These are phyloP conservation scores for Carnegiea gigantea DNA, from an alignment of 179 eudicot species.

Conservation along the genomic window DNA sequence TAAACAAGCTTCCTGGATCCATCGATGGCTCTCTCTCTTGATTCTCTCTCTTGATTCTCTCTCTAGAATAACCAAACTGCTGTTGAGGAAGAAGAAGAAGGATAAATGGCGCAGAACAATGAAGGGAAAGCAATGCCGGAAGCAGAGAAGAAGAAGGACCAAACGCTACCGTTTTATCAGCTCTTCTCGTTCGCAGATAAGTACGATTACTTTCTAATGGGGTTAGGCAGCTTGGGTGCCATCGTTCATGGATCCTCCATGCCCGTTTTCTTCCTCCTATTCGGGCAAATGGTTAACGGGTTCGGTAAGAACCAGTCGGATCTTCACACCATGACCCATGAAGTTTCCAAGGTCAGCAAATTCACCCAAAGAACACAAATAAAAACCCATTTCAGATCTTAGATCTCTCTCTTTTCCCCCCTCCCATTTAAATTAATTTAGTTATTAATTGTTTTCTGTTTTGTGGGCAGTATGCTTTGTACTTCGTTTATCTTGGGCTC, in stretches of 20 bases:
- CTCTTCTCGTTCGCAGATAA: slow-evolving; percentile 85
- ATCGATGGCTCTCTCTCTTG: neutral
- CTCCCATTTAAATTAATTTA: neutral
- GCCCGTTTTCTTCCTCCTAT: slow-evolving; percentile 92
- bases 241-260: slow-evolving; percentile 91
- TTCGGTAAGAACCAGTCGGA: slow-evolving; percentile 91
- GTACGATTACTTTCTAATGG: slow-evolving; percentile 67
- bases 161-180: slow-evolving; percentile 76
- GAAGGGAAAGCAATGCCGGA: slow-evolving; percentile 48
- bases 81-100: neutral
- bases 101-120: slow-evolving; percentile 49
- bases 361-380: no score
- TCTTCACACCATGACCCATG: slow-evolving; percentile 75
- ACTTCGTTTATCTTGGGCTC: slow-evolving; percentile 94
- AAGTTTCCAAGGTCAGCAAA: slow-evolving; percentile 81
- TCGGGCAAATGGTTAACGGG: slow-evolving; percentile 96
- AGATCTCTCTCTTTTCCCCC: slow-evolving; percentile 42
- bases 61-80: neutral
- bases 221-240: slow-evolving; percentile 74
- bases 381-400: slow-evolving; percentile 15
- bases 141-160: slow-evolving; percentile 85
- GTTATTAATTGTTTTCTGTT: neutral
- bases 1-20: slow-evolving; percentile 12
- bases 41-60: neutral
- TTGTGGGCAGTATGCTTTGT: slow-evolving; percentile 79